Evolutionary conservation across 1,284 basidiomycete genomes (phyloP).

Genomic region (Marasmius tenuissimus): DNA sequence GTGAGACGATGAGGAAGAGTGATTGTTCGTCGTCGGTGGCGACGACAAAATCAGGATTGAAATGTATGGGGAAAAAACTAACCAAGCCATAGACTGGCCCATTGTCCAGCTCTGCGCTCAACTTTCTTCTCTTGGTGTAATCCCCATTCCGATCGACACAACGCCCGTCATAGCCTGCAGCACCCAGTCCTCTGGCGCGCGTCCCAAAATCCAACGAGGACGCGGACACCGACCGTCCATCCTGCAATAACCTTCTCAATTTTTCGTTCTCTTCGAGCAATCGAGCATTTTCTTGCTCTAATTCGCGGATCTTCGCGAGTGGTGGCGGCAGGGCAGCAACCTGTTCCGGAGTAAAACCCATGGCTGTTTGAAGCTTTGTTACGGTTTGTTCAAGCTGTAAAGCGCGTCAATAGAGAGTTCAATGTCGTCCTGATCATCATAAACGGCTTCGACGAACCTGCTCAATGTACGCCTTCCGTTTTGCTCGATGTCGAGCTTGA

Average conservation of each 20-base stretch:
- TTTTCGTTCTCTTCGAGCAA: slow-evolving; percentile 71
- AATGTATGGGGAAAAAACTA: neutral
- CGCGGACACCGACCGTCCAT: slow-evolving; percentile 31
- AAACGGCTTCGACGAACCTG: slow-evolving; percentile 51
- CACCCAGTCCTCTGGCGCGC: neutral
- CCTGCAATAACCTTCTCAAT: slow-evolving; percentile 55
- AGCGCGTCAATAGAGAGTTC: slow-evolving; percentile 3
- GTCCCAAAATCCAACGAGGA: slow-evolving; percentile 23
- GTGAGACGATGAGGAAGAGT: too few species aligned
- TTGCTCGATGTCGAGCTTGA: slow-evolving; percentile 88
- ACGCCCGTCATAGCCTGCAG: neutral
- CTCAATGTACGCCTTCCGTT: slow-evolving; percentile 91
- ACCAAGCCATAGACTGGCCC: slow-evolving; percentile 49
- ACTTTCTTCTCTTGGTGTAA: slow-evolving; percentile 57
- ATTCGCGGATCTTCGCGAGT: slow-evolving; percentile 67
- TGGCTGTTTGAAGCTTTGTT: slow-evolving; percentile 71
- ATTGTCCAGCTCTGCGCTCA: slow-evolving; percentile 46
- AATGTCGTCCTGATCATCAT: neutral
- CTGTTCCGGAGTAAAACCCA: slow-evolving; percentile 69
- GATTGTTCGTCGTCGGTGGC: neutral
- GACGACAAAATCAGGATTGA: neutral
- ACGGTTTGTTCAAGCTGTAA: slow-evolving; percentile 77
- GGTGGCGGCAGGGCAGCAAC: slow-evolving; percentile 69
- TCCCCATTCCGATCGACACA: slow-evolving; percentile 50
- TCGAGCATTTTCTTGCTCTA: slow-evolving; percentile 71